Conservation (phyloP, 768 basidiomycete species). For the Hysterangium stoloniferum region DNA sequence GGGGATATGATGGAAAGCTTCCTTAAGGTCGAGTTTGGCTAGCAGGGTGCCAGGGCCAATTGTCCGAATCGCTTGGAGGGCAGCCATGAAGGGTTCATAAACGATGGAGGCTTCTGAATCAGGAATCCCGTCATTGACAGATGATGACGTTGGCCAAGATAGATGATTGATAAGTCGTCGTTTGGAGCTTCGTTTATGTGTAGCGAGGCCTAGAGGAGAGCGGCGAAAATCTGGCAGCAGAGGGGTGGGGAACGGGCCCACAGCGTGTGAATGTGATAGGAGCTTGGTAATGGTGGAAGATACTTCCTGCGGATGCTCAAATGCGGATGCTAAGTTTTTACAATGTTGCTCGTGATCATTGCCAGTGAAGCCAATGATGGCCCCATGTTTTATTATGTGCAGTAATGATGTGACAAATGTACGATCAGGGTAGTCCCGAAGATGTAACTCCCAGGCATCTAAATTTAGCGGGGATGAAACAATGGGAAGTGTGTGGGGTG, state of each 20-base stretch:
- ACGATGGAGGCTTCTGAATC: constrained; percentile 22
- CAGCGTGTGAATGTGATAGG: constrained; percentile 9
- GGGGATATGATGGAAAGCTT: constrained; percentile 32
- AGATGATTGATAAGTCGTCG: constrained; percentile 17
- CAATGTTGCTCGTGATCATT: constrained; percentile 9
- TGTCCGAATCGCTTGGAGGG: neutral
- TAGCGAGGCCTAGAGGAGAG: constrained; percentile 18
- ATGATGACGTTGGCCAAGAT: constrained; percentile 16
- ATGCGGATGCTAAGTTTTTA: constrained; percentile 15
- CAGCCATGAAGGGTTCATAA: constrained; percentile 23
- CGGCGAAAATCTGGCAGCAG: constrained; percentile 17
- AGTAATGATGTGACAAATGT: constrained; percentile 8
- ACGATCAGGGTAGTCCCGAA: constrained; percentile 11
- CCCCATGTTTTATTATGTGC: constrained; percentile 12
- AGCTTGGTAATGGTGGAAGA: constrained; percentile 12
- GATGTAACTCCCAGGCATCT: constrained; percentile 7
- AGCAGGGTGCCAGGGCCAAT: constrained; percentile 25
- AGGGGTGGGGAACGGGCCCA: constrained; percentile 16
- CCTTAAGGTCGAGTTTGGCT: constrained; percentile 30
- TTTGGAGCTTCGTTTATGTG: constrained; percentile 15
- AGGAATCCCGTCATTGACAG: constrained; percentile 22
- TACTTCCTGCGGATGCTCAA: constrained; percentile 11
- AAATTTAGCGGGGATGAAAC: neutral
- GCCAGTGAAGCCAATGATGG: constrained; percentile 12
- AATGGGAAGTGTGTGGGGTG: neutral